Percentiles rank a stretch among this genome's conserved stretches.
phyloP scores from a whole-genome alignment of 2,329 filamentous ascomycete genomes.

The Leptoxyphium fumago region DNA sequence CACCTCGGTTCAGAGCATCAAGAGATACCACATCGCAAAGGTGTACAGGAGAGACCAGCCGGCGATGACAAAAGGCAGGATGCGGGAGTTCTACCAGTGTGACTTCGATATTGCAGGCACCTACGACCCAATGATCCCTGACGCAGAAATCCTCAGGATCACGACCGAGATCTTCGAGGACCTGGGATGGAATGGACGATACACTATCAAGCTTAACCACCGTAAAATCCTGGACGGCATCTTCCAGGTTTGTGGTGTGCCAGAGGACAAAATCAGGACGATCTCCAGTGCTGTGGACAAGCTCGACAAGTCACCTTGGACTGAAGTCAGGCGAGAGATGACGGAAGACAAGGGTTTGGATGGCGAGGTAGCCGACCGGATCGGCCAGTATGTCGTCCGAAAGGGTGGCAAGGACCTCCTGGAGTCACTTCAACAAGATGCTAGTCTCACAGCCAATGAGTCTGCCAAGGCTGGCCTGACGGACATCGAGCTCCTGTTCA shows the following conservation, averaged over 20 bases:
- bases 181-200: slow-evolving; percentile 57
- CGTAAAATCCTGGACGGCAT: slow-evolving; percentile 85
- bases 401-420: slow-evolving; percentile 66
- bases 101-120: slow-evolving; percentile 87
- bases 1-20: slow-evolving; percentile 64
- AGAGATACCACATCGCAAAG: slow-evolving; percentile 90
- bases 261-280: slow-evolving; percentile 68
- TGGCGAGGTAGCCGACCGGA: slow-evolving; percentile 64
- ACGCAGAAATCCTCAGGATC: slow-evolving; percentile 77
- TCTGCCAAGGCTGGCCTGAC: slow-evolving; percentile 65
- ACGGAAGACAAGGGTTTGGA: slow-evolving; percentile 77
- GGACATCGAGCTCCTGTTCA: slow-evolving; percentile 68
- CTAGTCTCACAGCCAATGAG: slow-evolving; percentile 52
- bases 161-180: slow-evolving; percentile 73
- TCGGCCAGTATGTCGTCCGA: slow-evolving; percentile 67
- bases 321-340: slow-evolving; percentile 84
- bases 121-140: slow-evolving; percentile 83
- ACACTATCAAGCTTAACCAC: slow-evolving; percentile 91
- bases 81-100: slow-evolving; percentile 95
- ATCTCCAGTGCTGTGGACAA: slow-evolving; percentile 94
- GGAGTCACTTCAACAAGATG: slow-evolving; percentile 51
- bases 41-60: slow-evolving; percentile 73
- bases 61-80: slow-evolving; percentile 77
- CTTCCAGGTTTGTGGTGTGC: slow-evolving; percentile 82
- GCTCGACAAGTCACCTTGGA: slow-evolving; percentile 79